phyloP scores from a whole-genome alignment of 2,329 filamentous ascomycete genomes.

The Hymenoscyphus scutula region DNA sequence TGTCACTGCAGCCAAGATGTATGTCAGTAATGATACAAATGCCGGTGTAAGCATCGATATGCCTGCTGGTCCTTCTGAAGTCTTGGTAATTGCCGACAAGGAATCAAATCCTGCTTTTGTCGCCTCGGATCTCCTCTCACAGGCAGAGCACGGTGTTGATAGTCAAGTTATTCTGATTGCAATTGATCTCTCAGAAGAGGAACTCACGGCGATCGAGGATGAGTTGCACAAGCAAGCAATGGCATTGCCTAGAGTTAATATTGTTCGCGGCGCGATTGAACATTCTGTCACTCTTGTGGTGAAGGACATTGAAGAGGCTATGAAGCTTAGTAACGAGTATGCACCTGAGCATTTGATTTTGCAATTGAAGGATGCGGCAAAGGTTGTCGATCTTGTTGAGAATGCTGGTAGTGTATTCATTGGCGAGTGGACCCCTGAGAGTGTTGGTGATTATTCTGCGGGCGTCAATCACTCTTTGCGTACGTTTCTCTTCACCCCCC shows the following conservation, averaged over 20 bases:
- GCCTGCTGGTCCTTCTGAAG: constrained; percentile 94
- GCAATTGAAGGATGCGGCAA: constrained; percentile 75
- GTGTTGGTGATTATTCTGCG: constrained; percentile 95
- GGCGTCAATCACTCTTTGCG: constrained; percentile 96
- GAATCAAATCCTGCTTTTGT: constrained; percentile 90
- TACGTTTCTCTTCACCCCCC: constrained; percentile 51
- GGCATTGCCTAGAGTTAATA: constrained; percentile 85
- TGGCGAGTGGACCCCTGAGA: constrained; percentile 94
- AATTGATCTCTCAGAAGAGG: constrained; percentile 69
- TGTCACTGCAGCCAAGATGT: constrained; percentile 97
- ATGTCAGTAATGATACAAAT: constrained; percentile 94
- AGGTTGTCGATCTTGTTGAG: constrained; percentile 73
- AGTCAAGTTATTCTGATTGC: constrained; percentile 92
- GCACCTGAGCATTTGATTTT: constrained; percentile 96
- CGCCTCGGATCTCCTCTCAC: constrained; percentile 88
- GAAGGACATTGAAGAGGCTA: constrained; percentile 67
- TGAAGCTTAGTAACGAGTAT: constrained; percentile 86
- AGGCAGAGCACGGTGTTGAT: constrained; percentile 95
- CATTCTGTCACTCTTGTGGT: constrained; percentile 89
- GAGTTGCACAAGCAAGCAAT: constrained; percentile 86
- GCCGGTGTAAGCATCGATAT: constrained; percentile 96
- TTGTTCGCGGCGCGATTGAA: constrained; percentile 83
- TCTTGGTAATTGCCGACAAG: constrained; percentile 91
- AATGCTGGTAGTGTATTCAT: constrained; percentile 97
- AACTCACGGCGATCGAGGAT: constrained; percentile 82